phyloP scores from a whole-genome alignment of 1,284 basidiomycete species.

The Leccinum fallax region DNA sequence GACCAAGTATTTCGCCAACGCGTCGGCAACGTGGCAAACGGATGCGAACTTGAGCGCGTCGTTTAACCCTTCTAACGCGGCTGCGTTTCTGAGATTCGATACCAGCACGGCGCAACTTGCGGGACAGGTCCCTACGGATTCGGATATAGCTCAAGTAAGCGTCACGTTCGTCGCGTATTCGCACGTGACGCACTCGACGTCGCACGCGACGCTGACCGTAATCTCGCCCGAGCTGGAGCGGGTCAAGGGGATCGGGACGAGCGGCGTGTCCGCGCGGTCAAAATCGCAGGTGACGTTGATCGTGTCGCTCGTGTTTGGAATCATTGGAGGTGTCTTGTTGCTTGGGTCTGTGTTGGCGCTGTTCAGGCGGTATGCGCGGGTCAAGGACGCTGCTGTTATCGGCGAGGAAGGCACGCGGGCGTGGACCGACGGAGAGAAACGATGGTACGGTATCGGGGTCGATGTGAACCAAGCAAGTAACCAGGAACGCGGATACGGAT shows the following conservation, averaged over 20 bases:
- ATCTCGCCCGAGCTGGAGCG: slow-evolving; percentile 43
- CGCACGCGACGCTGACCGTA: slow-evolving; percentile 61
- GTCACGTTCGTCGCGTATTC: slow-evolving; percentile 70
- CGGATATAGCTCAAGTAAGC: slow-evolving; percentile 40
- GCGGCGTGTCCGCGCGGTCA: slow-evolving; percentile 40
- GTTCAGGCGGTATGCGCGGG: slow-evolving; percentile 54
- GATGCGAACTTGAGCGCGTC: slow-evolving; percentile 55
- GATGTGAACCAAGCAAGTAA: slow-evolving; percentile 30
- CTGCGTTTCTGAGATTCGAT: slow-evolving; percentile 54
- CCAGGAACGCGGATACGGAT: slow-evolving; percentile 32
- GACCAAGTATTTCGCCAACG: slow-evolving; percentile 53
- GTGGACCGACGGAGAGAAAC: slow-evolving; percentile 63
- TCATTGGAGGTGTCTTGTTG: slow-evolving; percentile 59
- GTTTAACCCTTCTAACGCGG: slow-evolving; percentile 51
- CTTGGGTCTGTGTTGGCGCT: slow-evolving; percentile 57
- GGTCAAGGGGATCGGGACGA: slow-evolving; percentile 28
- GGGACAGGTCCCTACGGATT: slow-evolving; percentile 55
- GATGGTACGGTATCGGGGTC: slow-evolving; percentile 63
- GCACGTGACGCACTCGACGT: slow-evolving; percentile 66
- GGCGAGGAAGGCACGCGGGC: slow-evolving; percentile 57
- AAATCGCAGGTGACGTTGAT: slow-evolving; percentile 56
- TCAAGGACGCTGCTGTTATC: slow-evolving; percentile 58
- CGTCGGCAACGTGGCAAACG: slow-evolving; percentile 28
- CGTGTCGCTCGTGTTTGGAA: slow-evolving; percentile 61
- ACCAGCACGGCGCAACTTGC: slow-evolving; percentile 44